Percentiles rank a stretch among this genome's conserved stretches.
phyloP scores from a whole-genome alignment of 257 asterid genomes.

The Fraxinus anomala region DNA sequence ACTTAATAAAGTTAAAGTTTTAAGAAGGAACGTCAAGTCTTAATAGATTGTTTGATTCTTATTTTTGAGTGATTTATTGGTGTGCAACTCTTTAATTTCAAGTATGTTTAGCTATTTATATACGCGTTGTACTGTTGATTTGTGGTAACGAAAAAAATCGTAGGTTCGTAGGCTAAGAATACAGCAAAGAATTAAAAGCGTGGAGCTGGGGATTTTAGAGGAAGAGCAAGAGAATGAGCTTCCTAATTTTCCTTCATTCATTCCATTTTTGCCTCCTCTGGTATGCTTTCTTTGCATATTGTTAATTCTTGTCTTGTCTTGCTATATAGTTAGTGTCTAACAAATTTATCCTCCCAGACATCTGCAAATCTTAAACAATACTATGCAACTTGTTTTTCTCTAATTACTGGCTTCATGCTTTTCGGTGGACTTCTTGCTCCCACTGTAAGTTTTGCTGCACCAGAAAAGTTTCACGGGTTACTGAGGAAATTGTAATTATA shows the following conservation, averaged over 20 bases:
- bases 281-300: slow-evolving; percentile 34
- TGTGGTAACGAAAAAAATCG: slow-evolving; percentile 23
- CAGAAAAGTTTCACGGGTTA: neutral
- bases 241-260: slow-evolving; percentile 88
- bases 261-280: slow-evolving; percentile 96
- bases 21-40: too few species aligned
- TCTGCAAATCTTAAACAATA: slow-evolving; percentile 74
- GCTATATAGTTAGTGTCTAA: slow-evolving; percentile 13
- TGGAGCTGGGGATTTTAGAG: slow-evolving; percentile 70
- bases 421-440: slow-evolving; percentile 98
- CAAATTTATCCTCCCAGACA: slow-evolving; percentile 50
- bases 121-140: neutral
- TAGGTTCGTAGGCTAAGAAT: slow-evolving; percentile 97
- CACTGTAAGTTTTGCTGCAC: slow-evolving; percentile 54
- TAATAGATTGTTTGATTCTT: neutral
- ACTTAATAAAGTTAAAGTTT: too few species aligned
- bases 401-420: slow-evolving; percentile 82
- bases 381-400: slow-evolving; percentile 83
- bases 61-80: neutral
- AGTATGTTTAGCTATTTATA: neutral
- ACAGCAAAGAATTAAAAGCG: slow-evolving; percentile 70
- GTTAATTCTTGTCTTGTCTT: neutral
- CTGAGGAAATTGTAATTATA: neutral
- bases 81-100: neutral
- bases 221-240: slow-evolving; percentile 80